phyloP scores from a whole-genome alignment of 2,329 filamentous ascomycete genomes.

The Dactylonectria macrodidyma region DNA sequence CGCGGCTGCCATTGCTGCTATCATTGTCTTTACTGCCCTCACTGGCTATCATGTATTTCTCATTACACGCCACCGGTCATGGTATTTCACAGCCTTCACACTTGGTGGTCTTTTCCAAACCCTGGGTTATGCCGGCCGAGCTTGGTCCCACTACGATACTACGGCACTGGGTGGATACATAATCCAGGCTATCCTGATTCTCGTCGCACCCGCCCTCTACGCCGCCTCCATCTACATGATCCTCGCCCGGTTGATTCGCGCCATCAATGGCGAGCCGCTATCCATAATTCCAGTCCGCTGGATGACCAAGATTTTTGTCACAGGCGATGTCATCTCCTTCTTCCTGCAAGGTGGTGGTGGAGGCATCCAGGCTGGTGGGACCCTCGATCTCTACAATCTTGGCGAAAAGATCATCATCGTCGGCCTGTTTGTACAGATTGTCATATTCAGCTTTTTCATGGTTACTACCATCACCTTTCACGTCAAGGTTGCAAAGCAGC shows the following conservation, averaged over 20 bases:
- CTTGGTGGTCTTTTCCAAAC: too few species aligned
- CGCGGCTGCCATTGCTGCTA: too few species aligned
- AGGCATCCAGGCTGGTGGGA: constrained; percentile 46
- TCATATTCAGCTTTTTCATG: constrained; percentile 60
- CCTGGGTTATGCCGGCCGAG: too few species aligned
- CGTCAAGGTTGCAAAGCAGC: background rate
- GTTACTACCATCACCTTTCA: constrained; percentile 2
- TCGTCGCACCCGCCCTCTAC: constrained; percentile 20
- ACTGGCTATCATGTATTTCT: too few species aligned
- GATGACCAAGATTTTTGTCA: constrained; percentile 70
- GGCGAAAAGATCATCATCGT: constrained; percentile 68
- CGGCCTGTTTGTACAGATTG: constrained; percentile 70
- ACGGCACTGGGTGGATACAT: too few species aligned
- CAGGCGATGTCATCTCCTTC: constrained; percentile 64
- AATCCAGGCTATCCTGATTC: constrained; percentile 9
- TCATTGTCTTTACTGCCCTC: too few species aligned
- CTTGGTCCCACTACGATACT: too few species aligned
- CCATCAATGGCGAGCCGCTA: constrained; percentile 53
- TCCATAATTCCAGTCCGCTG: constrained; percentile 54
- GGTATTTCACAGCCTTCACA: too few species aligned
- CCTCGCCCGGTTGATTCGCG: constrained; percentile 60
- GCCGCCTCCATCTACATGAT: constrained; percentile 54
- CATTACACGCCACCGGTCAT: too few species aligned
- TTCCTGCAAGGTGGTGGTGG: constrained; percentile 63
- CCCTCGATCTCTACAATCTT: constrained; percentile 42